Evolutionary conservation across 176 grass and related monocot genomes (phyloP).

Genomic region (Aegilops speltoides): DNA sequence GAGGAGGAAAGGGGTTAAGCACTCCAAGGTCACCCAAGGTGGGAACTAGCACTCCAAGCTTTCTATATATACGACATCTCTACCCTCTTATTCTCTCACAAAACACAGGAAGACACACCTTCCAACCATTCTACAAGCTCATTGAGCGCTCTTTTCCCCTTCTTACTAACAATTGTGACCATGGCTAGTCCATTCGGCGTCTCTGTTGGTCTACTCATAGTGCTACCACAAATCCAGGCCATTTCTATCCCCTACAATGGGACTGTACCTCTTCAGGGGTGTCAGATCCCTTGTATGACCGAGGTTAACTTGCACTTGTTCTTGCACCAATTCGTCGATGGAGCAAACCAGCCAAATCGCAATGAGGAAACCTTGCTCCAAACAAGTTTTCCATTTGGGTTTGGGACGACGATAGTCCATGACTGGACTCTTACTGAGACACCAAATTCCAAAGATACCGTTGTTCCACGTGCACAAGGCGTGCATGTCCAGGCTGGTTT

Average conservation of each 20-base stretch:
- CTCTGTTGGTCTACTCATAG: not conserved
- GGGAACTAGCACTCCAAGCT: not conserved
- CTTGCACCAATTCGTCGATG: no score
- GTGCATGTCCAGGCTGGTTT: no score
- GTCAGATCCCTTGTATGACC: not conserved
- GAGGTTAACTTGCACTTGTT: no score
- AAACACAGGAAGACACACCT: not conserved
- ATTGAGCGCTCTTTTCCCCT: not conserved
- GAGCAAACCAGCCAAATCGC: no score
- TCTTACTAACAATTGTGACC: not conserved
- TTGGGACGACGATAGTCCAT: no score
- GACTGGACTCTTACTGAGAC: no score
- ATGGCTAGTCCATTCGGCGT: not conserved
- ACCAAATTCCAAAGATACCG: no score
- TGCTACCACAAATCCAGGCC: not conserved
- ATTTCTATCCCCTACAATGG: not conserved
- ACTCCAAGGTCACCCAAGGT: not conserved
- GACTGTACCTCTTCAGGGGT: not conserved
- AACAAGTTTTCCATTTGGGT: no score
- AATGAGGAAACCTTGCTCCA: no score
- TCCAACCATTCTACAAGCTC: not conserved
- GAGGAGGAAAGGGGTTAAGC: no score
- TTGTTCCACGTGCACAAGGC: no score
- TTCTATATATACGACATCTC: not conserved
- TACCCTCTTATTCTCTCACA: not conserved